These are phyloP conservation scores for Posidonia oceanica DNA, from an alignment of 116 monocot species.

Conservation along the genomic window DNA sequence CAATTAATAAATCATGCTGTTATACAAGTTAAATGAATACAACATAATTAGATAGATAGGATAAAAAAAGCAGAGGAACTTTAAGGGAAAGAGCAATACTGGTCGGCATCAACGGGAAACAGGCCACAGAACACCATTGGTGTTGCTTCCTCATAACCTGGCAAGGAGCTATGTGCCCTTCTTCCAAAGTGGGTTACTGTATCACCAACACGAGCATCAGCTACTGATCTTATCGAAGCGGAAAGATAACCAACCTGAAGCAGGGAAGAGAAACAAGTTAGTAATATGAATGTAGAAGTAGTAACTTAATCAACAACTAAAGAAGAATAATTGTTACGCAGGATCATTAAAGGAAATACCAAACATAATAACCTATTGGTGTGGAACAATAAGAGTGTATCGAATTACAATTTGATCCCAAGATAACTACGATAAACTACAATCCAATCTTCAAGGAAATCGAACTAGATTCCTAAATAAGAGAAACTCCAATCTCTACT, in stretches of 20 bases:
- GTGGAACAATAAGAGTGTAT: too few relatives aligned
- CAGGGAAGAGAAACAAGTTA: constrained; percentile 4
- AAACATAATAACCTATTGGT: not conserved
- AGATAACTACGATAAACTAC: too few relatives aligned
- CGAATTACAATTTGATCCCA: too few relatives aligned
- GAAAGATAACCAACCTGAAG: constrained; percentile 91
- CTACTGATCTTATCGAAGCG: constrained; percentile 94
- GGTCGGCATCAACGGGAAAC: constrained; percentile 88
- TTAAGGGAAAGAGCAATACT: constrained; percentile 27
- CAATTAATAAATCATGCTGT: not conserved
- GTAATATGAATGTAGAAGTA: not conserved
- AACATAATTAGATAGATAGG: not conserved
- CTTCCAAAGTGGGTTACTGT: constrained; percentile 77
- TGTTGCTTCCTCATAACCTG: constrained; percentile 81
- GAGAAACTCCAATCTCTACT: too few relatives aligned
- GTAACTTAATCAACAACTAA: not conserved
- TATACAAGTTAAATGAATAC: not conserved
- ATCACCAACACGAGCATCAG: constrained; percentile 92
- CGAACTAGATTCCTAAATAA: too few relatives aligned
- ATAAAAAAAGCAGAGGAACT: not conserved
- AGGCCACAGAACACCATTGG: constrained; percentile 98
- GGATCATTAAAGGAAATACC: not conserved
- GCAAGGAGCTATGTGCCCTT: constrained; percentile 55
- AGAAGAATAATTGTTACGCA: too few relatives aligned
- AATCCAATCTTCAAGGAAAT: too few relatives aligned